phyloP scores from a whole-genome alignment of 805 yeast species.

The Candida alai region DNA sequence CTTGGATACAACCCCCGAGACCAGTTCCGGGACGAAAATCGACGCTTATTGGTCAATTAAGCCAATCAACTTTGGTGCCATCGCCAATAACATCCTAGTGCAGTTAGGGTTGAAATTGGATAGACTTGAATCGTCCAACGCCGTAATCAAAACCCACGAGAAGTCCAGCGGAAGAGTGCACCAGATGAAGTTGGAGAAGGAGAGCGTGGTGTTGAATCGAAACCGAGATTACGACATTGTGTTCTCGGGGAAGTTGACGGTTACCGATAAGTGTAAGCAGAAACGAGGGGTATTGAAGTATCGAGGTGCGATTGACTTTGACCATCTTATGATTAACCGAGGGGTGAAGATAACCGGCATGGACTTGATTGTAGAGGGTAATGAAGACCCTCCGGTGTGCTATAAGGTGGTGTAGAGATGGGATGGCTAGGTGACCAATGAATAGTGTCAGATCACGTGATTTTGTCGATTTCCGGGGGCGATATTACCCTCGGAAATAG shows the following conservation, averaged over 20 bases:
- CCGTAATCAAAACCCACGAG: conserved; percentile 22
- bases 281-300: conserved; percentile 20
- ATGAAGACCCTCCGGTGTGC: conserved; percentile 7
- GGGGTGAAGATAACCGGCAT: conserved; percentile 27
- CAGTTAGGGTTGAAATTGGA: conserved; percentile 25
- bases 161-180: conserved; percentile 24
- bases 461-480: too few species aligned
- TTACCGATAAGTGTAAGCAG: conserved; percentile 16
- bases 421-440: neutral
- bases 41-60: conserved; percentile 24
- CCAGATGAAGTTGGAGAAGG: conserved; percentile 14
- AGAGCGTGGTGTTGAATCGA: conserved; percentile 10
- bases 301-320: conserved; percentile 27
- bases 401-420: conserved; percentile 8
- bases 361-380: conserved; percentile 13
- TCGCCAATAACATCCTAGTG: conserved; percentile 16
- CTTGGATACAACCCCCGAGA: neutral
- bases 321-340: conserved; percentile 27
- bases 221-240: conserved; percentile 20
- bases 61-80: conserved; percentile 19
- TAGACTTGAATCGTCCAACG: conserved; percentile 17
- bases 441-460: too few species aligned
- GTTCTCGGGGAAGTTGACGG: conserved; percentile 22
- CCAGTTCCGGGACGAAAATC: conserved; percentile 1
- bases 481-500: too few species aligned